Base-by-base conservation (phyloP, 1,139 yeast genomes). In the Pichia sp. region DNA sequence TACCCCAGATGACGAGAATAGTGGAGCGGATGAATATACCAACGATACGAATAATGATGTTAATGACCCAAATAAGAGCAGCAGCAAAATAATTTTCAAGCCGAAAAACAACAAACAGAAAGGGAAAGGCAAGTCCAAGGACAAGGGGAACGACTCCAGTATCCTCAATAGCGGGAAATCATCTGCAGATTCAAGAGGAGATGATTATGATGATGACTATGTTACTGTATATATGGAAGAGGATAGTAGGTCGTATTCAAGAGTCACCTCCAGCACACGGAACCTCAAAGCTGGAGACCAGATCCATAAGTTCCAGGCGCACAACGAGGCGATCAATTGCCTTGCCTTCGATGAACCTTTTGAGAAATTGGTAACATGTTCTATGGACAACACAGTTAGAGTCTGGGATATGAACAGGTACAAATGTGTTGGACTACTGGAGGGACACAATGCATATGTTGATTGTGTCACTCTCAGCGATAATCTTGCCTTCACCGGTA, bases 381-480 rank as follows among this genome's bases (percentile, higher is more conserved):
- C 90, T 4, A 73, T 84, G 62, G 96, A 90, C 69, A 89, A 85
- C 67, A 83, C 90, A 1, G 87, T 90, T 8, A 79, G 87, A 59
- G 87, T 92, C 6, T 90, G 97, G 96, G 96, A 90, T 72, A 72
- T 78, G 69, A 79, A 78, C 58, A 73, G 77, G 55, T 81, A 77
- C 51, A 77, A 72, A 64, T 79, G 77, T 67, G 67, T 71, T 46
- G 81, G 81, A 5, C 64, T 73, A 44, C 68, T 81, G 52, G 78
- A 75, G 56, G 86, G 85, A 19, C 86, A 82, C 61, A 60, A 69
- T 47, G 82, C 87, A 0, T 72, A 81, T 5, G 84, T 84, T 4
- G 74, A 73, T 51, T 81, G 86, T 59, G 70, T 84, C 65, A 84
- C 81, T 61, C 72, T 83, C 74, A 79, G 80, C 49, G 79, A 77